These are phyloP conservation scores for Fraxinus paxiana DNA, from an alignment of 305 asterid species.

Conservation along the genomic window DNA sequence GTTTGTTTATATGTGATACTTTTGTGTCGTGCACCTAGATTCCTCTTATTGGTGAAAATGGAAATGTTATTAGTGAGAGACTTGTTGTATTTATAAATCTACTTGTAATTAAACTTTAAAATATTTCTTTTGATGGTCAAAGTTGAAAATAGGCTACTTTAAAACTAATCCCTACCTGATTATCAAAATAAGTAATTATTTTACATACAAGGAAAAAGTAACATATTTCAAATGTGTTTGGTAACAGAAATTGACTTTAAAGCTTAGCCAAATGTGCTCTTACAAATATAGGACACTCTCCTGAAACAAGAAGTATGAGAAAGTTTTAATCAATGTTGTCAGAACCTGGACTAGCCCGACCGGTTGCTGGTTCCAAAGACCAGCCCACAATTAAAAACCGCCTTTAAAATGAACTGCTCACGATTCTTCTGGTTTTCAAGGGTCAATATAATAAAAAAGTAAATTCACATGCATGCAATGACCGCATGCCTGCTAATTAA, in stretches of 20 bases:
- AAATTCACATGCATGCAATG: neutral
- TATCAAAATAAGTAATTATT: neutral
- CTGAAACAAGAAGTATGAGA: neutral
- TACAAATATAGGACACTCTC: neutral
- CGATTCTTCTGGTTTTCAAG: neutral
- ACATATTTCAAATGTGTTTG: neutral
- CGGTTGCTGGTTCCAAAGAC: neutral
- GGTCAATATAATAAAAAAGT: neutral
- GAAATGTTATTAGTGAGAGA: neutral
- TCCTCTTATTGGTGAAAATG: neutral
- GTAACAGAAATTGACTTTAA: neutral
- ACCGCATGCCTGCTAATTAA: neutral
- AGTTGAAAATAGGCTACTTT: neutral
- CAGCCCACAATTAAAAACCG: neutral
- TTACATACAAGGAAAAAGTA: neutral
- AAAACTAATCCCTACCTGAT: neutral
- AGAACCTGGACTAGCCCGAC: neutral
- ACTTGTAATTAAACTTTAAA: neutral
- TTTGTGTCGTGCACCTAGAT: neutral
- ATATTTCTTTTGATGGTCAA: neutral
- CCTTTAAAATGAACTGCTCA: neutral
- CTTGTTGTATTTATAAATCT: neutral
- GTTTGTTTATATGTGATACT: constrained; percentile 33
- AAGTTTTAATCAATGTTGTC: neutral
- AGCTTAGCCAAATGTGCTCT: neutral